These are phyloP conservation scores for Nicotiana knightiana DNA, from an alignment of 257 asterid genomes.

Conservation along the genomic window DNA sequence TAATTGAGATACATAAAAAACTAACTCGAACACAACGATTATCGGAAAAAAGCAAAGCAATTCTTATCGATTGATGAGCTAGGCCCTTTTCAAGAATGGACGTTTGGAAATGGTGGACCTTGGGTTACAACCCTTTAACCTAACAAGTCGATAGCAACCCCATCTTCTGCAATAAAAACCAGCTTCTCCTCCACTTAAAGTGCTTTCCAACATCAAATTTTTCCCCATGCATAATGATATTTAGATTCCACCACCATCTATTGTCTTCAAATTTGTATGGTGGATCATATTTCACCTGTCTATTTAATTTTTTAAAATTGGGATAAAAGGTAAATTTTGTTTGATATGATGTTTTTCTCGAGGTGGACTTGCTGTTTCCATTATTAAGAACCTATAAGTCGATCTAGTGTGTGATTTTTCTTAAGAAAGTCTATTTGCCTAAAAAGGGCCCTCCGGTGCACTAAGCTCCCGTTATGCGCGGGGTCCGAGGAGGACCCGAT, in stretches of 20 bases:
- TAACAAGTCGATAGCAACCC: constrained; percentile 19
- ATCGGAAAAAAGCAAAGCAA: too few species aligned
- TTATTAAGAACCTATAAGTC: too few species aligned
- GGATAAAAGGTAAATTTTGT: not conserved
- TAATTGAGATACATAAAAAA: too few species aligned
- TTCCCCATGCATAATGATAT: constrained; percentile 2
- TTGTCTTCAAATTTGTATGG: constrained; percentile 18
- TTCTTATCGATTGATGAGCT: not conserved
- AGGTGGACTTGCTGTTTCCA: not conserved
- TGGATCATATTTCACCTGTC: not conserved
- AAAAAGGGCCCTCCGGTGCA: rapidly evolving
- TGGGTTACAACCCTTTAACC: constrained; percentile 11
- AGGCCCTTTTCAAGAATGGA: constrained; percentile 8
- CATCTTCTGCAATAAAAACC: constrained; percentile 8
- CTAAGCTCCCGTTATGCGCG: too few species aligned
- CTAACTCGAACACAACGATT: too few species aligned
- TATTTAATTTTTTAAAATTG: not conserved
- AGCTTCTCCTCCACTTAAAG: constrained; percentile 11
- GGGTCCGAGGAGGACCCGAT: too few species aligned
- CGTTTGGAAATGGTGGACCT: constrained; percentile 22
- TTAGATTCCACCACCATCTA: constrained; percentile 19
- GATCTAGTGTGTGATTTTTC: too few species aligned
- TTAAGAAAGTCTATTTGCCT: too few species aligned
- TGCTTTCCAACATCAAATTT: constrained; percentile 1
- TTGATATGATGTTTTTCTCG: not conserved